Conservation (phyloP, 108 stramenopile genomes). For the Epithemia pelagica region DNA sequence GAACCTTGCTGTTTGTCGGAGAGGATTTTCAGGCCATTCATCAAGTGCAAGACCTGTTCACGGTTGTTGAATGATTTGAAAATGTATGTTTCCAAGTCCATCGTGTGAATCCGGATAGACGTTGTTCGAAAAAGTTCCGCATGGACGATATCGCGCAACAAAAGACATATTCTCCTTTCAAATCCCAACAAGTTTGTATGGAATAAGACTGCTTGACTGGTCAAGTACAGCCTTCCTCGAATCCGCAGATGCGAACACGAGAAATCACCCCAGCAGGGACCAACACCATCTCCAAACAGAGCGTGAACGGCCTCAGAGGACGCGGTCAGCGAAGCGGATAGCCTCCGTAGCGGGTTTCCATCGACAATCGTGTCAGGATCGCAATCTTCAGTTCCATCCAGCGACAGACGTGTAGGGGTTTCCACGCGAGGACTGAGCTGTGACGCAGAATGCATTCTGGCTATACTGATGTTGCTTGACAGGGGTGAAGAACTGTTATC, state of each 20-base stretch:
- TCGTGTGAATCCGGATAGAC: conserved; percentile 33
- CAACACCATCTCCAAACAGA: conserved; percentile 38
- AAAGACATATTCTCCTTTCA: conserved; percentile 49
- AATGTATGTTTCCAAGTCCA: conserved; percentile 43
- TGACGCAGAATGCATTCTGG: background rate
- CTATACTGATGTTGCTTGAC: background rate
- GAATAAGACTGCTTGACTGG: conserved; percentile 48
- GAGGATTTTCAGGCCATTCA: background rate
- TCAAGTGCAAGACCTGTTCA: conserved; percentile 25
- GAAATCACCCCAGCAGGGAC: conserved; percentile 42
- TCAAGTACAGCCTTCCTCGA: conserved; percentile 52
- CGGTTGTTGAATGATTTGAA: conserved; percentile 45
- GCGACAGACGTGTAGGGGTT: background rate
- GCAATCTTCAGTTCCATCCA: background rate
- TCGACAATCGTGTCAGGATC: background rate
- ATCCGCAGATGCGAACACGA: conserved; percentile 52
- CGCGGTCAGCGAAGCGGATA: background rate
- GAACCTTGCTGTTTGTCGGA: background rate
- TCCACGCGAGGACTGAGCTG: background rate
- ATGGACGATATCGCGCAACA: conserved; percentile 27
- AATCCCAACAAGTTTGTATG: conserved; percentile 69
- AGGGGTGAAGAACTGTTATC: background rate
- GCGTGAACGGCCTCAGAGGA: conserved; percentile 22
- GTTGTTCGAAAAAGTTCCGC: conserved; percentile 44
- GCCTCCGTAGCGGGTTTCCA: background rate